phyloP scores from a whole-genome alignment of 202 grass and related monocot genomes.

The Dendrocalamus latiflorus region DNA sequence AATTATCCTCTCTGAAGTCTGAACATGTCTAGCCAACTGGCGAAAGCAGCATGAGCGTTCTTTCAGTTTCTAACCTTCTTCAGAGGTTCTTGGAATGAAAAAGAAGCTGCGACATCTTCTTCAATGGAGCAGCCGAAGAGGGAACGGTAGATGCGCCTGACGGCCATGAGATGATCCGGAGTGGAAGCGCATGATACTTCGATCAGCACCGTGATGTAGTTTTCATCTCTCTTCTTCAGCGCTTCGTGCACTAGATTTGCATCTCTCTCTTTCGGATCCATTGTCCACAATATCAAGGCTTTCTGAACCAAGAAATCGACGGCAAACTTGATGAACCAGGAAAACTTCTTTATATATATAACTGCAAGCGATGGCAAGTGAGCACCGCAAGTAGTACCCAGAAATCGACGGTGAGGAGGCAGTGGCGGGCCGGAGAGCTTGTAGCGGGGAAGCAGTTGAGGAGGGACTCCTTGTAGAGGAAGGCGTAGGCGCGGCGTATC shows the following conservation, averaged over 20 bases:
- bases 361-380: neutral
- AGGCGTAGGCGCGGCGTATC: conserved; percentile 56
- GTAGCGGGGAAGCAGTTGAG: conserved; percentile 57
- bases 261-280: conserved; percentile 75
- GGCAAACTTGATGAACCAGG: no score
- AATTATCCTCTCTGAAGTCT: no score
- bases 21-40: neutral
- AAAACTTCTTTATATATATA: neutral
- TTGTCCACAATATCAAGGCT: conserved; percentile 69
- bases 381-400: conserved; percentile 32
- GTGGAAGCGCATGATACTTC: conserved; percentile 68
- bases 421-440: conserved; percentile 40
- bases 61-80: conserved; percentile 12
- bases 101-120: conserved; percentile 53
- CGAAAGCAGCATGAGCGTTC: neutral
- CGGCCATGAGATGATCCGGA: conserved; percentile 68
- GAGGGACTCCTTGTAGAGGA: conserved; percentile 55
- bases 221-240: conserved; percentile 40
- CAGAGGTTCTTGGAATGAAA: conserved; percentile 34
- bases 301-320: conserved; percentile 32
- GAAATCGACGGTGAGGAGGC: conserved; percentile 51
- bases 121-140: conserved; percentile 66
- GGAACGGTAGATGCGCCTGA: conserved; percentile 45
- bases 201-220: conserved; percentile 33
- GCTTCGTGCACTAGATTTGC: conserved; percentile 63